These are phyloP conservation scores for Babjeviella inositovora DNA, from an alignment of 805 yeast species.

Conservation along the genomic window DNA sequence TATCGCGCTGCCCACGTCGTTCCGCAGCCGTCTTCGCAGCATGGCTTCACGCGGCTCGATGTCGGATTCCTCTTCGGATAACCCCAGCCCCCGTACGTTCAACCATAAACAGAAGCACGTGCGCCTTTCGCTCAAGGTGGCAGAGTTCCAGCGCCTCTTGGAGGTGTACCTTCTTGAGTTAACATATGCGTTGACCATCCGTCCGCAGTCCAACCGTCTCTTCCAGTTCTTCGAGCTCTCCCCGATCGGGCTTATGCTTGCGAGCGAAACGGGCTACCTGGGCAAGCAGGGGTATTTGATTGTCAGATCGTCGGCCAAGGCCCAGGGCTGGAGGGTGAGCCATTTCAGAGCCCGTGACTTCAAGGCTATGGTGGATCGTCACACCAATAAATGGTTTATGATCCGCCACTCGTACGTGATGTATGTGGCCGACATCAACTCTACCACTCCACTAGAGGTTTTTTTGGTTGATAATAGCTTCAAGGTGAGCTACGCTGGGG, in stretches of 20 bases:
- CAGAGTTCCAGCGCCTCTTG: too few relatives aligned
- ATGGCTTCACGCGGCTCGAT: too few relatives aligned
- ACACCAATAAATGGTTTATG: slow-evolving; percentile 84
- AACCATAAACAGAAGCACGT: too few relatives aligned
- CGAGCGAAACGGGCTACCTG: slow-evolving; percentile 64
- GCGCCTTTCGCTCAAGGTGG: too few relatives aligned
- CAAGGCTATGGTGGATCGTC: slow-evolving; percentile 78
- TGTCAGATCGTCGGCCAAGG: slow-evolving; percentile 66
- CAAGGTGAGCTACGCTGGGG: slow-evolving; percentile 33
- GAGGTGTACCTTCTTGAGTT: too few relatives aligned
- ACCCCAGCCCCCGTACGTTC: too few relatives aligned
- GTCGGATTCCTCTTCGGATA: too few relatives aligned
- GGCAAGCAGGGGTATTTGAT: slow-evolving; percentile 85
- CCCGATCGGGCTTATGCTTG: slow-evolving; percentile 68
- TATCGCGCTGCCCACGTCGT: too few relatives aligned
- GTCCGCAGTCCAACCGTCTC: slow-evolving; percentile 69
- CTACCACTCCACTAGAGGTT: slow-evolving; percentile 83
- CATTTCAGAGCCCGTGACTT: slow-evolving; percentile 71
- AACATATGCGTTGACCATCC: slow-evolving; percentile 33
- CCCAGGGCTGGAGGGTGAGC: slow-evolving; percentile 94
- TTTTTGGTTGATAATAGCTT: slow-evolving; percentile 77
- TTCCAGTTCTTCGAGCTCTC: slow-evolving; percentile 85
- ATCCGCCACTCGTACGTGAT: slow-evolving; percentile 73
- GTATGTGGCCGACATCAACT: slow-evolving; percentile 73
- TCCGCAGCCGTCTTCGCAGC: too few relatives aligned